These are phyloP conservation scores for Coniochaeta sp. DNA, from an alignment of 2,329 filamentous ascomycete species.

Conservation along the genomic window DNA sequence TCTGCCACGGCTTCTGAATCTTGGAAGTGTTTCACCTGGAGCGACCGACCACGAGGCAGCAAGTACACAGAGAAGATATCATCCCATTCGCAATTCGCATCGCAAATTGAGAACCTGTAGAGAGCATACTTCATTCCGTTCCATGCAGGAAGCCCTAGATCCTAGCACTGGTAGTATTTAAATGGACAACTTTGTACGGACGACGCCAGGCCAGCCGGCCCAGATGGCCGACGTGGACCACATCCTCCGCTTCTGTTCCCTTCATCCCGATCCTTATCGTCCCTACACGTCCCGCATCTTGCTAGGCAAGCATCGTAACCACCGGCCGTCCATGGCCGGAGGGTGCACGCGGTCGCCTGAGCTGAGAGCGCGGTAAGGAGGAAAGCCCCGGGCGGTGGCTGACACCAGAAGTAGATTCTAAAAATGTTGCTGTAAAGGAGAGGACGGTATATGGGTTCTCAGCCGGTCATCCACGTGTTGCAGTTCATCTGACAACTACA, in stretches of 20 bases:
- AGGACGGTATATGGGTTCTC: slow-evolving; percentile 26
- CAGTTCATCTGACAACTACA: slow-evolving; percentile 10
- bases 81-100: too few species aligned
- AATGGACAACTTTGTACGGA: background rate
- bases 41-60: background rate
- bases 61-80: background rate
- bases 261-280: background rate
- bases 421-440: slow-evolving; percentile 25
- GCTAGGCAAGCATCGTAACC: background rate
- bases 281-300: background rate
- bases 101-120: background rate
- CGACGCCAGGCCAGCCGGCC: background rate
- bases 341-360: background rate
- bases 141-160: background rate
- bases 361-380: background rate
- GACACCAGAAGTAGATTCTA: slow-evolving; percentile 5
- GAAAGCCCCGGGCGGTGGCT: background rate
- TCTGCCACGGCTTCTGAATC: background rate
- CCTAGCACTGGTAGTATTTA: background rate
- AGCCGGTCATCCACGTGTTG: slow-evolving; percentile 17
- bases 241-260: background rate
- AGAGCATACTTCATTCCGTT: background rate
- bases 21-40: background rate
- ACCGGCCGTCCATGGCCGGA: background rate
- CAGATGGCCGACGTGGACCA: background rate